phyloP scores from a whole-genome alignment of 1,139 yeast species.

The Zygoascus sp. region DNA sequence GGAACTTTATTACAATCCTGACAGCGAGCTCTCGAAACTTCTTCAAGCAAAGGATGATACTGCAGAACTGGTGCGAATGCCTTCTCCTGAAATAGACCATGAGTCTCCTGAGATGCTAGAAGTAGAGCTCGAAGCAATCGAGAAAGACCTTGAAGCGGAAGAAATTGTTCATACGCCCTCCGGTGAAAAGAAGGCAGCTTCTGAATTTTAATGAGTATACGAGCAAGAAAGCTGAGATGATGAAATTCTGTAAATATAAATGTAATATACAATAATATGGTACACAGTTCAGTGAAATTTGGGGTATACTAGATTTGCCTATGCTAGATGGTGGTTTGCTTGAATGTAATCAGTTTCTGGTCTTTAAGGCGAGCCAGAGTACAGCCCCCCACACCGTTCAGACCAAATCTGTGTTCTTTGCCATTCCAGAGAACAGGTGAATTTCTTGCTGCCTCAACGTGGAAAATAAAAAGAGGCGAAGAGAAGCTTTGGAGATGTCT shows the following conservation, averaged over 20 bases:
- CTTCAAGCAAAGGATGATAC: slow-evolving; percentile 38
- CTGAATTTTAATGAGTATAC: not conserved
- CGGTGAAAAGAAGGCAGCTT: slow-evolving; percentile 9
- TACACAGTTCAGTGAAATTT: too few species aligned
- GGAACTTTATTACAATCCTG: slow-evolving; percentile 55
- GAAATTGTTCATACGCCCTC: slow-evolving; percentile 2
- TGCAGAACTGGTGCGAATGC: slow-evolving; percentile 7
- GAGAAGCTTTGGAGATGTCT: not conserved
- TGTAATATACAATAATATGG: slow-evolving; percentile 1
- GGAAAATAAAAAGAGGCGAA: slow-evolving; percentile 14
- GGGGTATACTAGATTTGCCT: too few species aligned
- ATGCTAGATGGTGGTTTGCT: slow-evolving; percentile 14
- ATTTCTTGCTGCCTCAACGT: slow-evolving; percentile 29
- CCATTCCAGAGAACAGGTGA: slow-evolving; percentile 32
- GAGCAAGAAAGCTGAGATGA: not conserved
- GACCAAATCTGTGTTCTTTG: slow-evolving; percentile 24
- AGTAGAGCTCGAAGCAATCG: slow-evolving; percentile 14
- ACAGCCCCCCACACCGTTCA: slow-evolving; percentile 28
- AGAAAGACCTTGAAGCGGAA: slow-evolving; percentile 22
- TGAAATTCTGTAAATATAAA: not conserved
- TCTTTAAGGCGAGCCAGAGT: slow-evolving; percentile 20
- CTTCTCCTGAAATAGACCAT: slow-evolving; percentile 6
- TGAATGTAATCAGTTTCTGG: slow-evolving; percentile 10
- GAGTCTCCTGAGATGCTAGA: slow-evolving; percentile 12
- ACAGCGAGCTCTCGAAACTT: slow-evolving; percentile 66